Evolutionary conservation across 2,329 filamentous ascomycete species (phyloP).

Genomic region (Tolypocladium tundrense): DNA sequence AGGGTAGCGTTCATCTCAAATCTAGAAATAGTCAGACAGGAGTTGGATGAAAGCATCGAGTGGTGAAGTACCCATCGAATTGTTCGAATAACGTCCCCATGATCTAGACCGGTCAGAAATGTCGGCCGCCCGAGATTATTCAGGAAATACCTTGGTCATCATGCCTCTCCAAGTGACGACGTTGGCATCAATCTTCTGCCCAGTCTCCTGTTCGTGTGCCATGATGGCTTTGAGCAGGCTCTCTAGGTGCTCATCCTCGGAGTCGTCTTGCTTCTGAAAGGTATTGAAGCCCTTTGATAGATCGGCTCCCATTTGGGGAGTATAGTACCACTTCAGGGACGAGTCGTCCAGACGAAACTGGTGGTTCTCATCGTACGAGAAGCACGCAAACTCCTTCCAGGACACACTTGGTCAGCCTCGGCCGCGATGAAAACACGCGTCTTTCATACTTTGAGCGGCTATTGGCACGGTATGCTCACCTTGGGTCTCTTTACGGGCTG

Average conservation of each 20-base stretch:
- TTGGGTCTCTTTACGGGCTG: conserved; percentile 66
- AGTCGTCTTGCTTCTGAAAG: conserved; percentile 76
- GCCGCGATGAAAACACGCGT: neutral
- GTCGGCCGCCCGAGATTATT: neutral
- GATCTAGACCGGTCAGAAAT: conserved; percentile 45
- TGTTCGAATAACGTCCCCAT: conserved; percentile 76
- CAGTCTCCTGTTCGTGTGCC: conserved; percentile 58
- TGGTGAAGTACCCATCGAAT: conserved; percentile 53
- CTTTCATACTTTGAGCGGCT: neutral
- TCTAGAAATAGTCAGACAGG: conserved; percentile 29
- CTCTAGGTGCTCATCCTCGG: conserved; percentile 77
- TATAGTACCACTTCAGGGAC: conserved; percentile 82
- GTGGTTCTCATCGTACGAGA: conserved; percentile 85
- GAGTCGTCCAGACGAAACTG: conserved; percentile 65
- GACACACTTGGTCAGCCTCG: neutral
- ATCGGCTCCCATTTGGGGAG: conserved; percentile 59
- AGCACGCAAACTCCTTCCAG: conserved; percentile 75
- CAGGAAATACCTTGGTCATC: conserved; percentile 75
- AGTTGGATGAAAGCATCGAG: neutral
- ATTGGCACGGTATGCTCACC: conserved; percentile 30
- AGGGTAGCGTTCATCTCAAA: conserved; percentile 95
- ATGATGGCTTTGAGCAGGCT: conserved; percentile 69
- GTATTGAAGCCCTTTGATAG: conserved; percentile 71
- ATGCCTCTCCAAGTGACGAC: conserved; percentile 93
- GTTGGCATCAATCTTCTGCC: conserved; percentile 61